Conservation (phyloP, 805 yeast species). For the Nakazawaea populi region DNA sequence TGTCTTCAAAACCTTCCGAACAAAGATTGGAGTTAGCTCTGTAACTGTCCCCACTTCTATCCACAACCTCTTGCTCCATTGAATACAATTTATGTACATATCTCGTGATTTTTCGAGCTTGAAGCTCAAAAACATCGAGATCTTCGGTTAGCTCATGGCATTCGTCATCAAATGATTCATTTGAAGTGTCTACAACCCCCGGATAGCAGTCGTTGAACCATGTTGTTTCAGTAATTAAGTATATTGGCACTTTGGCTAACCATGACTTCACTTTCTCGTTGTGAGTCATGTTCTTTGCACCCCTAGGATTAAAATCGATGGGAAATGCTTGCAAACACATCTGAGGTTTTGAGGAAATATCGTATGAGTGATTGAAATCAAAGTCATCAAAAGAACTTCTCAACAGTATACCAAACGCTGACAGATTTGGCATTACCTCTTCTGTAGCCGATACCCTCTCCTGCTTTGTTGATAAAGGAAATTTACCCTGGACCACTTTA, state of each 20-base stretch:
- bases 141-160: conserved; percentile 28
- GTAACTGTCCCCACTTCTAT: not conserved
- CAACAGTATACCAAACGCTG: not conserved
- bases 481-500: not conserved
- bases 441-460: not conserved
- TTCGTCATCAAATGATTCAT: conserved; percentile 13
- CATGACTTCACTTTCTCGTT: conserved; percentile 61
- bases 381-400: not conserved
- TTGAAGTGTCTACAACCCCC: conserved; percentile 31
- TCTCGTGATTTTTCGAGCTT: conserved; percentile 45
- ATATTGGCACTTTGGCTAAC: conserved; percentile 54
- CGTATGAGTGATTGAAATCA: not conserved
- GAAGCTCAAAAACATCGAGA: conserved; percentile 46
- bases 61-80: conserved; percentile 11
- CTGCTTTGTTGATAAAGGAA: not conserved
- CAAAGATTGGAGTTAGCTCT: not conserved
- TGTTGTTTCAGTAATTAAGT: conserved; percentile 17
- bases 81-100: conserved; percentile 34
- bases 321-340: conserved; percentile 28
- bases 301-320: conserved; percentile 52
- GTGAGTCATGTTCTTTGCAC: conserved; percentile 56
- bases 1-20: not conserved
- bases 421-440: not conserved
- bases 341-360: not conserved
- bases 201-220: conserved; percentile 47